Evolutionary conservation across 1,284 basidiomycete genomes (phyloP).

Genomic region (Termitomyces sp.): DNA sequence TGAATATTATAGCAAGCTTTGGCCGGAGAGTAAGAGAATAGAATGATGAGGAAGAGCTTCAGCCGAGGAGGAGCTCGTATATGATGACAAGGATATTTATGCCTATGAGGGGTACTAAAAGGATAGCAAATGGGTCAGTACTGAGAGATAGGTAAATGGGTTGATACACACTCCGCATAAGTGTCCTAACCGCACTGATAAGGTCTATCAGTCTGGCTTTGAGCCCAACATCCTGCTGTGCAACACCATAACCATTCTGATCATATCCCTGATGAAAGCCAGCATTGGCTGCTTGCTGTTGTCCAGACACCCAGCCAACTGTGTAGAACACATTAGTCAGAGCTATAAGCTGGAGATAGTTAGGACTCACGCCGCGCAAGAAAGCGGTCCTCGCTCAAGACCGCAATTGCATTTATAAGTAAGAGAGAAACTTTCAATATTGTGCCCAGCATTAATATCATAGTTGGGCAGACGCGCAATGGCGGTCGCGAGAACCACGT

Average conservation of each 20-base stretch:
- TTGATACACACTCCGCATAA: conserved; percentile 79
- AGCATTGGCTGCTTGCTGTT: conserved; percentile 48
- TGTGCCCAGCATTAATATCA: conserved; percentile 54
- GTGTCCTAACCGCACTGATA: conserved; percentile 88
- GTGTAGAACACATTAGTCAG: conserved; percentile 12
- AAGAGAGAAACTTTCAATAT: conserved; percentile 75
- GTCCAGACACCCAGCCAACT: conserved; percentile 87
- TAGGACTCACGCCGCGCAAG: conserved; percentile 77
- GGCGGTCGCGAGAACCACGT: conserved; percentile 15
- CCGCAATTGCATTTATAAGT: conserved; percentile 89
- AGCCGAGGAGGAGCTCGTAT: conserved; percentile 73
- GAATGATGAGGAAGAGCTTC: conserved; percentile 14
- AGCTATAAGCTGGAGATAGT: conserved; percentile 9
- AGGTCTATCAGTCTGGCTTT: conserved; percentile 88
- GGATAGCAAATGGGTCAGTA: conserved; percentile 10
- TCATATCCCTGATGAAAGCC: conserved; percentile 66
- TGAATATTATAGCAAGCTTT: conserved; percentile 7
- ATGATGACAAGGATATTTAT: conserved; percentile 79
- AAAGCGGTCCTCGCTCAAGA: conserved; percentile 93
- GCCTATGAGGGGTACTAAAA: conserved; percentile 80
- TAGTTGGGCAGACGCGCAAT: conserved; percentile 11
- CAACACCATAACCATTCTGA: conserved; percentile 51
- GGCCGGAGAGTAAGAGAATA: conserved; percentile 3
- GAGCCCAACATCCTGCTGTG: conserved; percentile 61
- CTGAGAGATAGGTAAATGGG: conserved; percentile 5